Evolutionary conservation across 2,329 filamentous ascomycete species (phyloP).

Genomic region (Ilyonectria sp.): DNA sequence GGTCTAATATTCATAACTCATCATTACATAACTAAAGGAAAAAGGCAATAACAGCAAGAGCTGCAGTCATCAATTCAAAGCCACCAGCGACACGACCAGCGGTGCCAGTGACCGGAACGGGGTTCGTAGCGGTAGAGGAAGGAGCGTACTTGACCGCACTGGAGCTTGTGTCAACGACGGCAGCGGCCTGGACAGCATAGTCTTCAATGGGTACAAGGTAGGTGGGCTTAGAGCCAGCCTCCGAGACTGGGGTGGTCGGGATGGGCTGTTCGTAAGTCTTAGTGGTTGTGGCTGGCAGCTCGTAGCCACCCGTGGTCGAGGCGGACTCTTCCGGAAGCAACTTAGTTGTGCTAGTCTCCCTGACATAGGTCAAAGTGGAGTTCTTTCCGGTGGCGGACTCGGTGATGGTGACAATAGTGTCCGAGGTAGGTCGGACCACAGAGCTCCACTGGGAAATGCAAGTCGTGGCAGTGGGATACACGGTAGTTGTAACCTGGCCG

Average conservation of each 20-base stretch:
- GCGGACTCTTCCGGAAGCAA: slow-evolving; percentile 5
- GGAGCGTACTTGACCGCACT: background rate
- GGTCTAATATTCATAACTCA: background rate
- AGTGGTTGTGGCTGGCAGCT: background rate
- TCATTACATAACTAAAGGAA: slow-evolving; percentile 15
- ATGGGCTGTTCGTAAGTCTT: background rate
- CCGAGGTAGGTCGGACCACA: background rate
- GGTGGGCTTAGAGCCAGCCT: slow-evolving; percentile 9
- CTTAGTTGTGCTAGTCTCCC: slow-evolving; percentile 4
- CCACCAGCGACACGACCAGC: slow-evolving; percentile 41
- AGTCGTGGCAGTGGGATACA: slow-evolving; percentile 50
- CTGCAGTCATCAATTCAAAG: slow-evolving; percentile 14
- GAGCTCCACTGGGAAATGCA: slow-evolving; percentile 47
- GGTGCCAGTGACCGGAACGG: slow-evolving; percentile 40
- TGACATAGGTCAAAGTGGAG: background rate
- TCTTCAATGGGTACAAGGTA: slow-evolving; percentile 10
- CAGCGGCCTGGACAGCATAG: slow-evolving; percentile 18
- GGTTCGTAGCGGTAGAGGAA: slow-evolving; percentile 22
- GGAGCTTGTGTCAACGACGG: slow-evolving; percentile 4
- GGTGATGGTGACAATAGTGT: background rate
- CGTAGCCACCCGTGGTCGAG: slow-evolving; percentile 13
- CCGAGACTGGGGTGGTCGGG: background rate
- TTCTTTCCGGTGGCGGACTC: background rate
- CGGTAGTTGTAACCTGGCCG: slow-evolving; percentile 45
- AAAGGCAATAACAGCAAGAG: slow-evolving; percentile 14